Conservation (phyloP, 1,139 yeast genomes). For the Starmera stellimalicola region DNA sequence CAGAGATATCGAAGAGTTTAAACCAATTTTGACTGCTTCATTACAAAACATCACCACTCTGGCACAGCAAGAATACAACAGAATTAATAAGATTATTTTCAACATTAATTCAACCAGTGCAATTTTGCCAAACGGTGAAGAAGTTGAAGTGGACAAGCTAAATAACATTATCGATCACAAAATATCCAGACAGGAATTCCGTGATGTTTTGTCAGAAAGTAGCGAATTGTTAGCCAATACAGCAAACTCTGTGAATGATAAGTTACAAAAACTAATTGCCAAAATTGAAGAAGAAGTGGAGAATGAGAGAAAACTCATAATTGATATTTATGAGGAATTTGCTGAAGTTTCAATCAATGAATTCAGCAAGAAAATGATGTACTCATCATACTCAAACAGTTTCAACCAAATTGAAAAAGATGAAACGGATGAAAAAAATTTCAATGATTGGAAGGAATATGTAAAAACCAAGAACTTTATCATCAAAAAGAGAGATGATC, state of each 20-base stretch:
- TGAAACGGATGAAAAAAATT: conserved; percentile 30
- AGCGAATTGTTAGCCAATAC: conserved; percentile 28
- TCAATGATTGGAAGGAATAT: conserved; percentile 65
- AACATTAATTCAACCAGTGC: conserved; percentile 41
- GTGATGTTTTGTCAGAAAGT: conserved; percentile 33
- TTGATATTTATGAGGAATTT: conserved; percentile 63
- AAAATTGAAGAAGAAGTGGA: conserved; percentile 34
- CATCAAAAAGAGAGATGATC: conserved; percentile 44
- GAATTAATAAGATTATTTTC: conserved; percentile 35
- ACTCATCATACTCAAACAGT: conserved; percentile 24
- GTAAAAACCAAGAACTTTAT: conserved; percentile 48
- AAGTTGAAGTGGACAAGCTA: conserved; percentile 23
- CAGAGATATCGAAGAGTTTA: conserved; percentile 25
- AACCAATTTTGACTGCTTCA: conserved; percentile 29
- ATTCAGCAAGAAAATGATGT: conserved; percentile 32
- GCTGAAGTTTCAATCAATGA: conserved; percentile 58
- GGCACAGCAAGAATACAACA: conserved; percentile 36
- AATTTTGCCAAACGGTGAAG: conserved; percentile 28
- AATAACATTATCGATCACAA: conserved; percentile 26
- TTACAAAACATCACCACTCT: conserved; percentile 34
- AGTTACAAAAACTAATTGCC: conserved; percentile 27
- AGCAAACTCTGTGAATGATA: conserved; percentile 28
- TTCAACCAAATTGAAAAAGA: conserved; percentile 20
- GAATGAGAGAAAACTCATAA: conserved; percentile 38
- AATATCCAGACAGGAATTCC: conserved; percentile 48